Conservation (phyloP, 1,284 basidiomycete species). For the Megacollybia platyphylla region DNA sequence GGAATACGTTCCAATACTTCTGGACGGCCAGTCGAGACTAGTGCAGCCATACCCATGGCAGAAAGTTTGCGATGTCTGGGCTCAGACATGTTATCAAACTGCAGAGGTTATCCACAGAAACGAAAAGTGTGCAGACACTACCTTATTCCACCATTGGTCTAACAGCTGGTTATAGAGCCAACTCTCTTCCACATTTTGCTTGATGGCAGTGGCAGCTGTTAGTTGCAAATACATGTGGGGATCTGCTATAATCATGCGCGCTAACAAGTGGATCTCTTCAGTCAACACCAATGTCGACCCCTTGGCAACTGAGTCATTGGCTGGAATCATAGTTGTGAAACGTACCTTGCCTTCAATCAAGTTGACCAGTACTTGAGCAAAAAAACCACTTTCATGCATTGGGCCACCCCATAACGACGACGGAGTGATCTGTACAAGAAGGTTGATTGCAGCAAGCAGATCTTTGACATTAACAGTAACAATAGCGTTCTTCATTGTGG, state of each 20-base stretch:
- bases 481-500: conserved; percentile 35
- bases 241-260: conserved; percentile 56
- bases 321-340: conserved; percentile 5
- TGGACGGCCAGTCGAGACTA: conserved; percentile 56
- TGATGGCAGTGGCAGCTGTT: conserved; percentile 43
- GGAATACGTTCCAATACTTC: conserved; percentile 62
- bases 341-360: conserved; percentile 54
- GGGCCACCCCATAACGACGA: conserved; percentile 55
- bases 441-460: conserved; percentile 37
- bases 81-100: conserved; percentile 83
- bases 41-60: conserved; percentile 61
- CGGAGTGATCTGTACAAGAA: conserved; percentile 52
- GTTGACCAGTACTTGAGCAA: conserved; percentile 41
- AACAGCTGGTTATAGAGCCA: conserved; percentile 52
- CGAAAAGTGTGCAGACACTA: conserved; percentile 16
- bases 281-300: conserved; percentile 40
- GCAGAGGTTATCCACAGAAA: conserved; percentile 2
- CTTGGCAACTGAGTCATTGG: conserved; percentile 19
- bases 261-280: conserved; percentile 55
- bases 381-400: conserved; percentile 60
- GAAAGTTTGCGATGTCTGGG: conserved; percentile 61
- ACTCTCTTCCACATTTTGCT: conserved; percentile 32
- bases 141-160: conserved; percentile 73
- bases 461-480: conserved; percentile 43
- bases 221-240: conserved; percentile 52